A percentile compares a stretch with the other conserved stretches of the same genome.
Conservation (phyloP, 352 stramenopile species). For the Pythium myriotylum region DNA sequence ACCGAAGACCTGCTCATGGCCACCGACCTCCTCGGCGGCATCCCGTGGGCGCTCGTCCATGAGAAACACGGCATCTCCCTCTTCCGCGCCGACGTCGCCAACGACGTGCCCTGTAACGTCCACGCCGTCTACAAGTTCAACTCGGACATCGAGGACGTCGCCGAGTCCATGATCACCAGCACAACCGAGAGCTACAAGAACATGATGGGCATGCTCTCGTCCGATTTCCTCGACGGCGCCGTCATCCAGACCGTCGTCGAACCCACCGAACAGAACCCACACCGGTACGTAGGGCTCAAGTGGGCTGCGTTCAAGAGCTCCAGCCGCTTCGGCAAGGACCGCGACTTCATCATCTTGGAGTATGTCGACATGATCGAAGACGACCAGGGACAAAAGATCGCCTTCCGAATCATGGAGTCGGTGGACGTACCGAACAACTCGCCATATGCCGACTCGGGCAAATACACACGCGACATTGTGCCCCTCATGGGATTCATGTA, state of each 20-base stretch:
- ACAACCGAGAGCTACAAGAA: slow-evolving; percentile 80
- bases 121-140: slow-evolving; percentile 84
- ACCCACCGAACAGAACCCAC: slow-evolving; percentile 58
- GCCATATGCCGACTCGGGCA: slow-evolving; percentile 56
- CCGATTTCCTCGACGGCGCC: slow-evolving; percentile 82
- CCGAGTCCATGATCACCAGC: slow-evolving; percentile 79
- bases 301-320: slow-evolving; percentile 88
- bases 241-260: slow-evolving; percentile 84
- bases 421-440: slow-evolving; percentile 69
- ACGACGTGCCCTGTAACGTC: slow-evolving; percentile 81
- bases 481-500: slow-evolving; percentile 89
- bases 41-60: slow-evolving; percentile 74
- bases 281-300: slow-evolving; percentile 84
- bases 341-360: slow-evolving; percentile 84
- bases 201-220: slow-evolving; percentile 86
- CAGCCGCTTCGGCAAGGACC: slow-evolving; percentile 74
- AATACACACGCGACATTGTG: slow-evolving; percentile 74
- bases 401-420: slow-evolving; percentile 85
- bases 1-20: slow-evolving; percentile 73
- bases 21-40: slow-evolving; percentile 71
- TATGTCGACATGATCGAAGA: slow-evolving; percentile 91
- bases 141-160: slow-evolving; percentile 80
- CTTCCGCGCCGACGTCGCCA: slow-evolving; percentile 64
- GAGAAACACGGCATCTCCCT: slow-evolving; percentile 86
- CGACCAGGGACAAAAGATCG: slow-evolving; percentile 79